These are phyloP conservation scores for Linnemannia exigua DNA, from an alignment of 192 early-diverging fungal genomes.

Conservation along the genomic window DNA sequence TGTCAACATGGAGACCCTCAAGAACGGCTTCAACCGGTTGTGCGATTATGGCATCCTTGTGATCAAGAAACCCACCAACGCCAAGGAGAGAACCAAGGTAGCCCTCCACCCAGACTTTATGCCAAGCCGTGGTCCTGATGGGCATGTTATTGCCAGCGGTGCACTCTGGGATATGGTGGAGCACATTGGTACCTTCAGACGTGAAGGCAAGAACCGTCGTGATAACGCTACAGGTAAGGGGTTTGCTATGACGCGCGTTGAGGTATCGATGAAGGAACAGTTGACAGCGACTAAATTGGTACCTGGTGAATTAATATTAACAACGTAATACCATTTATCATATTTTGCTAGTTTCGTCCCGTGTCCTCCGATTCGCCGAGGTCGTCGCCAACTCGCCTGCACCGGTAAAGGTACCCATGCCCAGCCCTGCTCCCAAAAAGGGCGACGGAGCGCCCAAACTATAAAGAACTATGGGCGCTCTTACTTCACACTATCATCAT, in stretches of 20 bases:
- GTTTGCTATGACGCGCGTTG: background rate
- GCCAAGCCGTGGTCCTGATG: conserved; percentile 60
- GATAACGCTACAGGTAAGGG: conserved; percentile 81
- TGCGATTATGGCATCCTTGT: conserved; percentile 78
- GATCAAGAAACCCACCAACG: conserved; percentile 60
- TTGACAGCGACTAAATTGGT: background rate
- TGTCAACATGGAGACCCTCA: conserved; percentile 87
- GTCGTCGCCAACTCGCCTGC: conserved; percentile 62
- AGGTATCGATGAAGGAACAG: background rate
- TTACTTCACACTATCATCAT: background rate
- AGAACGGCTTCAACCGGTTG: conserved; percentile 80
- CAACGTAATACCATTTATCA: background rate
- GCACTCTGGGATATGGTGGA: conserved; percentile 86
- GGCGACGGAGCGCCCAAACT: conserved; percentile 52
- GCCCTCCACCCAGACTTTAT: conserved; percentile 62
- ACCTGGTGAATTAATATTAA: background rate
- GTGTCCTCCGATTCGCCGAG: conserved; percentile 69
- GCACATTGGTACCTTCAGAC: conserved; percentile 80
- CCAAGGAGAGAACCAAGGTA: conserved; percentile 61
- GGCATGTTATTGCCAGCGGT: conserved; percentile 68
- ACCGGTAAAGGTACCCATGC: conserved; percentile 51
- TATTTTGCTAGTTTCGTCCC: conserved; percentile 60
- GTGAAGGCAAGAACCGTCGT: conserved; percentile 89
- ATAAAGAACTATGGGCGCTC: conserved; percentile 26
- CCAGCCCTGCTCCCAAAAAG: conserved; percentile 47